A percentile compares a stretch with the other conserved stretches of the same genome.
phyloP scores from a whole-genome alignment of 2,329 filamentous ascomycete genomes.

The Calonectria fujianensis region DNA sequence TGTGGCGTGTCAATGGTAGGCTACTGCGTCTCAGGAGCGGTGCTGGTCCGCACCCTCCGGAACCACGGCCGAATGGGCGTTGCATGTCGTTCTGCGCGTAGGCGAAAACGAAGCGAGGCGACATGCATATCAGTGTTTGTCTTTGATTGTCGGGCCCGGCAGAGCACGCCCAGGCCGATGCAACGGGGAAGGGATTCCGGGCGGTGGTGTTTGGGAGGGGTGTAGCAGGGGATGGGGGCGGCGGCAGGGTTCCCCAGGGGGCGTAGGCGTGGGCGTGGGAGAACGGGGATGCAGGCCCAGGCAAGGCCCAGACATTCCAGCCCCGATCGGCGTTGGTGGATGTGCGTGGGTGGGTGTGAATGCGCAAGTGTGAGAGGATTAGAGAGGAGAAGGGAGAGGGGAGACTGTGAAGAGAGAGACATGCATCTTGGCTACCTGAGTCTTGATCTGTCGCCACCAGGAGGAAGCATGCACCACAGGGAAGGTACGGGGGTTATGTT shows the following conservation, averaged over 20 bases:
- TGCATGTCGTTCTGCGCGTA: not conserved
- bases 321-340: constrained; percentile 2
- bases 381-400: not conserved
- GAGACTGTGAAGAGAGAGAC: not conserved
- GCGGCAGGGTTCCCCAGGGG: constrained; percentile 9
- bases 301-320: not conserved
- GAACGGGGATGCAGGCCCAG: not conserved
- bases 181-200: not conserved
- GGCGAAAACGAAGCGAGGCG: constrained; percentile 9
- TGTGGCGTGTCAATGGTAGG: constrained; percentile 14
- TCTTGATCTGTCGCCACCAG: not conserved
- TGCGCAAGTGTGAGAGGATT: not conserved
- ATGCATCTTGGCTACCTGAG: not conserved
- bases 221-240: not conserved
- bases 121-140: constrained; percentile 19
- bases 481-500: not conserved
- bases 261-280: constrained; percentile 9
- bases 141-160: constrained; percentile 8
- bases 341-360: not conserved
- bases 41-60: constrained; percentile 7
- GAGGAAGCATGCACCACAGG: not conserved
- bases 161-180: not conserved
- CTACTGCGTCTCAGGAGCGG: constrained; percentile 14
- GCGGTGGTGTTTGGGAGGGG: not conserved
- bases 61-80: constrained; percentile 7